Conservation (phyloP, 2,329 filamentous ascomycete genomes). For the Aspergillus sp. region DNA sequence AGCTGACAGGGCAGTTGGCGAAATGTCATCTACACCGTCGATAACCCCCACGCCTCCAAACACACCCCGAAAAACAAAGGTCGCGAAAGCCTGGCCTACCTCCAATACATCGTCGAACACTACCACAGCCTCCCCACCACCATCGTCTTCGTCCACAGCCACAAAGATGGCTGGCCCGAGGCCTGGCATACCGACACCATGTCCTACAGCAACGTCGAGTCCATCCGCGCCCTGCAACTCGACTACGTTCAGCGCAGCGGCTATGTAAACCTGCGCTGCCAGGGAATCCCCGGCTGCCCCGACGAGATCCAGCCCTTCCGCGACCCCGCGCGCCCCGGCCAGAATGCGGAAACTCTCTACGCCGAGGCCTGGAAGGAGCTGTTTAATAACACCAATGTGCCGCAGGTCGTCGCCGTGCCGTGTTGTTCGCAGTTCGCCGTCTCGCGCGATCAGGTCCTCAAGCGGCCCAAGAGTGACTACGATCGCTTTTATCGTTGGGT, state of each 20-base stretch:
- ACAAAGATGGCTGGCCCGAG: conserved; percentile 34
- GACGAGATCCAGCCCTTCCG: conserved; percentile 27
- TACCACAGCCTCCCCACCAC: conserved; percentile 43
- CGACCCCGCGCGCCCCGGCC: conserved; percentile 7
- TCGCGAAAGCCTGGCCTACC: conserved; percentile 36
- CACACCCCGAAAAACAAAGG: conserved; percentile 31
- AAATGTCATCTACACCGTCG: conserved; percentile 35
- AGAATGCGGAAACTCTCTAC: conserved; percentile 18
- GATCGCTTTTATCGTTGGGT: conserved; percentile 51
- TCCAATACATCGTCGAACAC: conserved; percentile 40
- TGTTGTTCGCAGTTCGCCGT: conserved; percentile 62
- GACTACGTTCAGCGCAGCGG: conserved; percentile 44
- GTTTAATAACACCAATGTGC: conserved; percentile 33
- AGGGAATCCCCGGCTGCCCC: conserved; percentile 24
- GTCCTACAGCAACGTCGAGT: conserved; percentile 45
- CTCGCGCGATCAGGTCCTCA: conserved; percentile 43
- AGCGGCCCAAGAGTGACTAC: conserved; percentile 46
- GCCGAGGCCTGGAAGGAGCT: conserved; percentile 21
- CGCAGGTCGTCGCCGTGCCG: conserved; percentile 44
- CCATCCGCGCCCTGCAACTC: conserved; percentile 42
- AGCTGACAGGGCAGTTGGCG: conserved; percentile 30
- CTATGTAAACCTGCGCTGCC: conserved; percentile 53
- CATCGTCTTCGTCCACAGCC: conserved; percentile 49
- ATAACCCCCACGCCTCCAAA: conserved; percentile 20
- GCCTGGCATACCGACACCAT: conserved; percentile 51